These are phyloP conservation scores for Haplosporangium sp. DNA, from an alignment of 371 early-diverging fungal species.

Conservation along the genomic window DNA sequence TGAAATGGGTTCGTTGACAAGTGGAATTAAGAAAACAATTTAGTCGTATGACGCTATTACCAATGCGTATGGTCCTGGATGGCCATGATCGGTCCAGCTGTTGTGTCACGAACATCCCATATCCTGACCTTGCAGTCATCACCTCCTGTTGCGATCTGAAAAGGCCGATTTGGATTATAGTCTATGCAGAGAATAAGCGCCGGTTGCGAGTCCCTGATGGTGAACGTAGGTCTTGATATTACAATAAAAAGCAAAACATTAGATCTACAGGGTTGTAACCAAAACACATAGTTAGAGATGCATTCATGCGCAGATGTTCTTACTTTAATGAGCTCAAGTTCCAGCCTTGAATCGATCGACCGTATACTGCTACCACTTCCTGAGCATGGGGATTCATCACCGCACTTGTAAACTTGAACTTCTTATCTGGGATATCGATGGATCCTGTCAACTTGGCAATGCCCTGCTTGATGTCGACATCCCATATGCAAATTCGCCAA, in stretches of 20 bases:
- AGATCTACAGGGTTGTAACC: background rate
- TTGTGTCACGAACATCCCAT: constrained; percentile 82
- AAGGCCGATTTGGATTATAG: constrained; percentile 87
- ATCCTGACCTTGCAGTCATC: constrained; percentile 86
- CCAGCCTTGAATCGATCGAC: constrained; percentile 73
- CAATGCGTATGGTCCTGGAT: constrained; percentile 88
- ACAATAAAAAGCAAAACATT: constrained; percentile 18
- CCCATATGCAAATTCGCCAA: constrained; percentile 52
- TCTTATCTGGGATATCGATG: constrained; percentile 33
- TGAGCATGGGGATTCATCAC: constrained; percentile 81
- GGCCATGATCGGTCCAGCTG: constrained; percentile 62
- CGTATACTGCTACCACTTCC: constrained; percentile 69
- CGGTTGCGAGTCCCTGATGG: constrained; percentile 69
- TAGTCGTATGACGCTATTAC: constrained; percentile 52
- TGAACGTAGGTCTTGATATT: constrained; percentile 53
- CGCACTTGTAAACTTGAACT: constrained; percentile 63
- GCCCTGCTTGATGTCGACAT: constrained; percentile 47
- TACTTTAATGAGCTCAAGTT: constrained; percentile 70
- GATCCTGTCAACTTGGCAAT: constrained; percentile 46
- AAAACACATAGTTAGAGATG: too few species aligned
- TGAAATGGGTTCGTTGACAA: too few species aligned
- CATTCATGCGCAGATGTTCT: constrained; percentile 1
- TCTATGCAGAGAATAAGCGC: constrained; percentile 79
- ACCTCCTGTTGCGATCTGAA: constrained; percentile 84
- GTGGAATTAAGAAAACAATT: background rate